Evolutionary conservation across 2,329 filamentous ascomycete species (phyloP).

Genomic region (Cercospora sp.): DNA sequence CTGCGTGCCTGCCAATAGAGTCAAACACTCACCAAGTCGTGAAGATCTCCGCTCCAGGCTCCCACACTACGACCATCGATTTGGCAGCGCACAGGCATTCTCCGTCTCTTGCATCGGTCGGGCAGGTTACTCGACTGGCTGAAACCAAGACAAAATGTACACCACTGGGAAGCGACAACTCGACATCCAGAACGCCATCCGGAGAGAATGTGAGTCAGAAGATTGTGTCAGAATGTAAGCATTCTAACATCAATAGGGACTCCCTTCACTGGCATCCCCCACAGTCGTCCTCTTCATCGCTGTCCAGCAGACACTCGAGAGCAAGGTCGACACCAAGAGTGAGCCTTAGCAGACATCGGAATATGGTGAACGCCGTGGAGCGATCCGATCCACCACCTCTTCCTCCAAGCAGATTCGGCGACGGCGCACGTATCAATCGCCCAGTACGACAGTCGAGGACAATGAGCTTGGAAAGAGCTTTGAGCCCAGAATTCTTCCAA

Average conservation of each 20-base stretch:
- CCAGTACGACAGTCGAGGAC: not conserved
- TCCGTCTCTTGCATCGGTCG: constrained; percentile 7
- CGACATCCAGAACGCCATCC: not conserved
- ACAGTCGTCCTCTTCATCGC: not conserved
- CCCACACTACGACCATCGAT: constrained; percentile 8
- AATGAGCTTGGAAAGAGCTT: constrained; percentile 4
- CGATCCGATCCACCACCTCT: not conserved
- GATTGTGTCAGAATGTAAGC: not conserved
- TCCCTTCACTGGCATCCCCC: not conserved
- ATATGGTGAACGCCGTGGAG: not conserved
- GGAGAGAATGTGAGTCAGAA: not conserved
- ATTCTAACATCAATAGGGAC: not conserved
- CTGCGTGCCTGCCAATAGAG: not conserved
- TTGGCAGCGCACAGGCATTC: constrained; percentile 7
- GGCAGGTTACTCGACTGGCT: constrained; percentile 9
- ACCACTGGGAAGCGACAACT: constrained; percentile 2
- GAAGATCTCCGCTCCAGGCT: not conserved
- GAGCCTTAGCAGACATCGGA: not conserved
- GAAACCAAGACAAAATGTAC: not conserved
- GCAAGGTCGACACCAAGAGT: not conserved
- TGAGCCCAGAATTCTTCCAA: constrained; percentile 2
- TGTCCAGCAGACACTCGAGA: not conserved
- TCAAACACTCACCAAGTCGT: not conserved
- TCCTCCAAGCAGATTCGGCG: not conserved
- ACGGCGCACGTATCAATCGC: not conserved